These are phyloP conservation scores for Aspergillus ochraceoroseus DNA, from an alignment of 2,329 filamentous ascomycete genomes.

Conservation along the genomic window DNA sequence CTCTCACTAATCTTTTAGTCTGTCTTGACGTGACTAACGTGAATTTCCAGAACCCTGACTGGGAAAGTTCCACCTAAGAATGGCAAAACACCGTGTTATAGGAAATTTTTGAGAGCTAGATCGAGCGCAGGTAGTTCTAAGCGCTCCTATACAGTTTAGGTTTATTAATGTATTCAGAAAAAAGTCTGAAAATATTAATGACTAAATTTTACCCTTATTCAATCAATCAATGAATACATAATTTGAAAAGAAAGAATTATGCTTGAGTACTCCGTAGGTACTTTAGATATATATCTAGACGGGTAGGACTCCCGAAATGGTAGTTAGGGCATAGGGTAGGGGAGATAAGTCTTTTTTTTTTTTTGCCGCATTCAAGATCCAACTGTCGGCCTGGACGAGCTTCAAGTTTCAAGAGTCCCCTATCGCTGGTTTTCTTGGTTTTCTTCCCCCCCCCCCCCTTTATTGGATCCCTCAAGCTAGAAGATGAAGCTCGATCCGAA, in stretches of 20 bases:
- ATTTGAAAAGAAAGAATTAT: neutral
- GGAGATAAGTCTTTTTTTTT: slow-evolving; percentile 33
- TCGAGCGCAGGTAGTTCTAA: slow-evolving; percentile 19
- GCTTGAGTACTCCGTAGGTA: slow-evolving; percentile 2
- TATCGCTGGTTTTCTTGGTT: neutral
- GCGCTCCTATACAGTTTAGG: slow-evolving; percentile 26
- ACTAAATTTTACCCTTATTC: slow-evolving; percentile 21
- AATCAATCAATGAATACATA: too few relatives aligned
- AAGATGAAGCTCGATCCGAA: slow-evolving; percentile 93
- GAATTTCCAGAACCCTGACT: slow-evolving; percentile 43
- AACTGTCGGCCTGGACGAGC: slow-evolving; percentile 11
- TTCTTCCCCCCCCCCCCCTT: neutral
- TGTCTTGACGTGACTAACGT: slow-evolving; percentile 23
- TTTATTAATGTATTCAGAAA: slow-evolving; percentile 38
- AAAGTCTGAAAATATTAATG: slow-evolving; percentile 33
- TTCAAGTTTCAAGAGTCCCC: neutral
- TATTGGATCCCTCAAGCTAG: neutral
- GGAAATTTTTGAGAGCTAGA: slow-evolving; percentile 19
- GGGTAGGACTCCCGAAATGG: slow-evolving; percentile 28
- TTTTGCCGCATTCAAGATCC: slow-evolving; percentile 18
- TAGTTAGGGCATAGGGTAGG: slow-evolving; percentile 41
- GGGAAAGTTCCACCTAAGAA: slow-evolving; percentile 37
- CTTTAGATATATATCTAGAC: too few relatives aligned
- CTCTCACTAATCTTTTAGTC: neutral
- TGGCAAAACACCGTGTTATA: slow-evolving; percentile 20